Evolutionary conservation across 2,329 filamentous ascomycete genomes (phyloP), one percentile per base, ranked within the genome.

Genomic region (Monascus ruber): DNA sequence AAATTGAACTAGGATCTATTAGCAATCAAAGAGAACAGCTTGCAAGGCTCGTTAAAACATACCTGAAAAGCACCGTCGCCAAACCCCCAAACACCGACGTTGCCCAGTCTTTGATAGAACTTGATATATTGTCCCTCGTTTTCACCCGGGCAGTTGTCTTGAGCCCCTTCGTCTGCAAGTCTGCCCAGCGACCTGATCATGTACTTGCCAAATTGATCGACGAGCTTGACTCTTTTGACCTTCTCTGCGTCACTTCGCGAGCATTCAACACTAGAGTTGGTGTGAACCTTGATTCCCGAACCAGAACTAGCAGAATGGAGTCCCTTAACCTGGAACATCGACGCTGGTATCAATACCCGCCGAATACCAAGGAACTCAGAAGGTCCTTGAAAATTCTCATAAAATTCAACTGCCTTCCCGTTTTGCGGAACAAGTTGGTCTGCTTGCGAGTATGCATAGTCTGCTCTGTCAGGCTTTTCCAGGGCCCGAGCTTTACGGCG

Each of bases 71-170:
- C 62, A 4, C 68, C 67, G 42, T 70, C 64, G 24, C 63, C 66
- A 44, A 71, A 72, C 2, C 66, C 67, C 69, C 69, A 72, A 32
- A 71, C 62, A n/a, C 68, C 68, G n/a, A 71, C 68, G 45, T 71
- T 71, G 5, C 69, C 69, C 11, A 72, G 51, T 8, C 69, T 58
- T 47, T 71, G 67, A 49, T 71, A 72, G 49, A 71, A 72, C 37
- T 68, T 69, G 47, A 71, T 59, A 42, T 66, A 70, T 25, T 64
- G 62, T 5, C 52, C 53, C 9, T 55, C 55, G n/a, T 45, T 53
- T 34, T 53, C 37, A 34, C 46, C 36, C 5, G 46, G 48, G 26
- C 48, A 24, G 17, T 56, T 54, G 9, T 57, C 55, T 4, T 49
- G 43, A 17, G 52, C 40, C 4, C 49, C 56, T 26, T 64, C 62